A percentile compares a stretch with the other conserved stretches of the same genome.
Conservation (phyloP, 257 asterid species). For the Ligustrum vulgare region DNA sequence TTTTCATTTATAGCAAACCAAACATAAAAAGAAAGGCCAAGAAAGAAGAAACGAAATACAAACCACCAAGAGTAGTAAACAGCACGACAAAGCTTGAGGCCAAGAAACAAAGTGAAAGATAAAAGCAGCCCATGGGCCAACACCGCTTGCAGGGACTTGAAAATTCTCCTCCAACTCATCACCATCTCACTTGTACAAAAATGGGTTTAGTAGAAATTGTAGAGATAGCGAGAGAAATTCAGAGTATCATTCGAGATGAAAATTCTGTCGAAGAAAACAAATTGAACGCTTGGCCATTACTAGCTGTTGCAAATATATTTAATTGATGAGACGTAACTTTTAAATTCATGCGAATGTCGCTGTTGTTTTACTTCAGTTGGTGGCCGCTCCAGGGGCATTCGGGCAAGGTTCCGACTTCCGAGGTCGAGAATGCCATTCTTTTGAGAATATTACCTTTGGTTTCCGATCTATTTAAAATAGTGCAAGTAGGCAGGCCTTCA, state of each 20-base stretch:
- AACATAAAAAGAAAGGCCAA: neutral
- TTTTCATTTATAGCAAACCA: conserved; percentile 6
- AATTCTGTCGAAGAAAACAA: neutral
- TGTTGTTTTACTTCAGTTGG: neutral
- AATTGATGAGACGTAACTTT: neutral
- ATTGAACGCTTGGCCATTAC: neutral
- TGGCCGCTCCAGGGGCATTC: neutral
- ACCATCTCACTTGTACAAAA: conserved; percentile 17
- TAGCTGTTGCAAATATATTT: neutral
- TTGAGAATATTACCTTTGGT: neutral
- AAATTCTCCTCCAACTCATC: conserved; percentile 72
- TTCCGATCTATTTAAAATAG: neutral
- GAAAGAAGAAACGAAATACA: conserved; percentile 27
- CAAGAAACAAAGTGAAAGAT: conserved; percentile 65
- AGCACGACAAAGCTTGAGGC: conserved; percentile 70
- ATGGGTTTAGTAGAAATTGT: neutral
- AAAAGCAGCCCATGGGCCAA: conserved; percentile 84
- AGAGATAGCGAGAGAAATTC: conserved; percentile 6
- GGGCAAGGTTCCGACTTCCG: neutral
- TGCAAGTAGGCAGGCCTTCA: neutral
- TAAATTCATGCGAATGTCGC: neutral
- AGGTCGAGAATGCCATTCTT: neutral
- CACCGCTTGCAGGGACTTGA: conserved; percentile 76
- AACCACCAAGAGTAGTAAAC: conserved; percentile 80
- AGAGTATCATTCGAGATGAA: conserved; percentile 26